Evolutionary conservation across 352 stramenopile genomes (phyloP).

Genomic region (Globisporangium okanoganense): DNA sequence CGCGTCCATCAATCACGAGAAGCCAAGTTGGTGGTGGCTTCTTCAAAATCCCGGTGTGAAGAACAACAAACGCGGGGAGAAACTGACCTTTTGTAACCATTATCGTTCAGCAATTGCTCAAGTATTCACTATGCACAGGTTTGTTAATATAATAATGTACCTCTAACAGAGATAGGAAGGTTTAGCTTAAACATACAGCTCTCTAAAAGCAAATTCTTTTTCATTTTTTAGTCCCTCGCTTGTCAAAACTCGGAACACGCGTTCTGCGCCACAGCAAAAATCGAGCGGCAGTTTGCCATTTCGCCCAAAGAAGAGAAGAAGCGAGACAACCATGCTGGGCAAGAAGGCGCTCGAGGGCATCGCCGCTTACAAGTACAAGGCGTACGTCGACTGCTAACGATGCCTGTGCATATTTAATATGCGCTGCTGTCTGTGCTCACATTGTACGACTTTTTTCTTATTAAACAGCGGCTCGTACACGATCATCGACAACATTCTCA

Average conservation of each 20-base stretch:
- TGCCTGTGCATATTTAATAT: background rate
- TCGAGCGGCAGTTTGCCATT: conserved; percentile 5
- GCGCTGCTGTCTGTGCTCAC: background rate
- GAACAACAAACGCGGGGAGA: conserved; percentile 10
- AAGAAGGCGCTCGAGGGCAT: conserved; percentile 83
- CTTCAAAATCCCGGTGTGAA: background rate
- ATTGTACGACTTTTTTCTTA: too few relatives aligned
- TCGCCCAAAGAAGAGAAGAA: background rate
- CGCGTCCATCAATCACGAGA: background rate
- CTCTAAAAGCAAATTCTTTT: too few relatives aligned
- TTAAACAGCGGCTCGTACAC: conserved; percentile 88
- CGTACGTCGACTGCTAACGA: conserved; percentile 37
- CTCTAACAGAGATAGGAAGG: background rate
- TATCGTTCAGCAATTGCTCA: background rate
- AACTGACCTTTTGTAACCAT: background rate
- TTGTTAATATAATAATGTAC: background rate
- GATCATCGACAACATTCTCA: conserved; percentile 85
- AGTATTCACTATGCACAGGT: background rate
- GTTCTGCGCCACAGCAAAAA: background rate
- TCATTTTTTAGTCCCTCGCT: background rate
- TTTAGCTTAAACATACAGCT: background rate
- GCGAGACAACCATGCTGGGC: conserved; percentile 35
- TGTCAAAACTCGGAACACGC: background rate
- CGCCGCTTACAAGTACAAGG: conserved; percentile 86
- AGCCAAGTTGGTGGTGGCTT: background rate